Conservation (phyloP, 495 filamentous ascomycete species). For the Annulohypoxylon stygium region DNA sequence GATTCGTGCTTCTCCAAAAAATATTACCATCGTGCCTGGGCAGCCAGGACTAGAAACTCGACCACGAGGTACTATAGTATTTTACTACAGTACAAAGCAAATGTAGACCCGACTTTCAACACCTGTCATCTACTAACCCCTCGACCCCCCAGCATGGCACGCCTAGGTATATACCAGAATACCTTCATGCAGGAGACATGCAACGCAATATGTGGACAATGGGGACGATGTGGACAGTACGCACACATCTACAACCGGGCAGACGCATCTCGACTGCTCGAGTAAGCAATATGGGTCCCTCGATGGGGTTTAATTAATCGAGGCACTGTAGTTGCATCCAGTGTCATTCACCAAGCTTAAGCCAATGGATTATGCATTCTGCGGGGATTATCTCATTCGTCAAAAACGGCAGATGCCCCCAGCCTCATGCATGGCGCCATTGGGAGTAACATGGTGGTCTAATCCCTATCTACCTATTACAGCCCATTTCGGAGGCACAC, state of each 20-base stretch:
- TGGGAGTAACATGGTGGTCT: conserved; percentile 33
- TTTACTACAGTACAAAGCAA: neutral
- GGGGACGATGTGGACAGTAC: conserved; percentile 26
- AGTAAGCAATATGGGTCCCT: conserved; percentile 39
- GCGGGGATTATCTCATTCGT: conserved; percentile 52
- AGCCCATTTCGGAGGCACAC: conserved; percentile 42
- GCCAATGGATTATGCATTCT: conserved; percentile 43
- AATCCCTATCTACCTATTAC: conserved; percentile 37
- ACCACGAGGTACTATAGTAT: conserved; percentile 12
- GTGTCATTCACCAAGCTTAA: conserved; percentile 40
- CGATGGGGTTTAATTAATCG: conserved; percentile 48
- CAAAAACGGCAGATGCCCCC: conserved; percentile 36
- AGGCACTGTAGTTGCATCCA: conserved; percentile 40
- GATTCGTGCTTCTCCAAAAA: conserved; percentile 42
- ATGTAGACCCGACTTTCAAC: conserved; percentile 37
- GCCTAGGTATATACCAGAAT: conserved; percentile 17
- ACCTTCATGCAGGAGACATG: conserved; percentile 45
- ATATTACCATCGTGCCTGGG: conserved; percentile 36
- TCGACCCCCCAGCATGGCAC: conserved; percentile 29
- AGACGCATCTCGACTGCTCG: conserved; percentile 48
- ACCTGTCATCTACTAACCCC: conserved; percentile 27
- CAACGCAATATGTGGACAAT: conserved; percentile 42
- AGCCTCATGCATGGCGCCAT: conserved; percentile 46
- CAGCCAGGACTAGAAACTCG: conserved; percentile 38
- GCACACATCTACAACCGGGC: conserved; percentile 31